A percentile compares a stretch with the other conserved stretches of the same genome.
Conservation (phyloP, 2,329 filamentous ascomycete species). For the Verticillium alfalfae region DNA sequence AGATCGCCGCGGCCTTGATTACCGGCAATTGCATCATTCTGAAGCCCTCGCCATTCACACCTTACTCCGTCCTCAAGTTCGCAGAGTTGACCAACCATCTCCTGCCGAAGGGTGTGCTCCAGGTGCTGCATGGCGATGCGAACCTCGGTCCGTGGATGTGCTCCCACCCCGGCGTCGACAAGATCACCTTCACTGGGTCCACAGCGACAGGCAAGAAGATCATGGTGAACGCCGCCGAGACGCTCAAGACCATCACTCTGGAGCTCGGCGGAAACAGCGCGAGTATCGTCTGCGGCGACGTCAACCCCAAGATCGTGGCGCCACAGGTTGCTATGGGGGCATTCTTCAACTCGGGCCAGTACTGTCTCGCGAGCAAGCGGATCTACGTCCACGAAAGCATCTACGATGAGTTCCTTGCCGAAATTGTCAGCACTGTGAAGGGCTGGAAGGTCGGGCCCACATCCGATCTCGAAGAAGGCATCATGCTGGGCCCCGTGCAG, state of each 20-base stretch:
- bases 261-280: slow-evolving; percentile 60
- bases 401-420: slow-evolving; percentile 45
- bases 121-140: slow-evolving; percentile 56
- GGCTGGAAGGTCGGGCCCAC: slow-evolving; percentile 27
- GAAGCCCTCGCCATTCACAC: slow-evolving; percentile 54
- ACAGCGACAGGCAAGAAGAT: slow-evolving; percentile 56
- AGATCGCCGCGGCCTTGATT: slow-evolving; percentile 51
- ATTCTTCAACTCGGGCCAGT: slow-evolving; percentile 50
- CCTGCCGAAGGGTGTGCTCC: slow-evolving; percentile 59
- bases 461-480: slow-evolving; percentile 24
- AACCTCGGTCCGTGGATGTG: slow-evolving; percentile 55
- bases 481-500: slow-evolving; percentile 48
- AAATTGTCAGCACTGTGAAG: slow-evolving; percentile 40
- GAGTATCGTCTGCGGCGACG: slow-evolving; percentile 52
- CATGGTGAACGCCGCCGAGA: slow-evolving; percentile 48
- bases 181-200: slow-evolving; percentile 61
- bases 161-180: slow-evolving; percentile 52
- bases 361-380: slow-evolving; percentile 37
- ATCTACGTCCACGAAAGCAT: slow-evolving; percentile 56
- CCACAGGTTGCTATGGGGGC: slow-evolving; percentile 39
- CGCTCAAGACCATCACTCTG: slow-evolving; percentile 55
- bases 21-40: slow-evolving; percentile 51
- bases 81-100: slow-evolving; percentile 50
- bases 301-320: slow-evolving; percentile 36
- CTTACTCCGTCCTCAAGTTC: slow-evolving; percentile 53